A percentile compares a stretch with the other conserved stretches of the same genome.
Evolutionary conservation across 169 alveolate species (phyloP).

Genomic region (Plasmodium sp.): DNA sequence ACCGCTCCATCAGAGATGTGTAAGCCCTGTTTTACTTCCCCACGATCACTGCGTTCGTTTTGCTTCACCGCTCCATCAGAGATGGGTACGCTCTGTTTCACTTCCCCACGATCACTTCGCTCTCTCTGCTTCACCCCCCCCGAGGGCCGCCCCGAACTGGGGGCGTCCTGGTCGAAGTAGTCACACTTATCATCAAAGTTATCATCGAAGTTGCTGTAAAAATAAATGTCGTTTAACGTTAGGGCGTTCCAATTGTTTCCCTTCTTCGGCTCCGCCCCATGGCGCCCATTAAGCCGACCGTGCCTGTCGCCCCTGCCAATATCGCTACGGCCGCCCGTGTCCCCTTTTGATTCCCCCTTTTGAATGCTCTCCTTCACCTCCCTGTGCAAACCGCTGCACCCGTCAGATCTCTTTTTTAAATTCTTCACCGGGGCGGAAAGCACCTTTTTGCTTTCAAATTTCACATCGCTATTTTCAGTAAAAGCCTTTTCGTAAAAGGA

Average conservation of each 20-base stretch:
- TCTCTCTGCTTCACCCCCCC: not conserved
- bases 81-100: too few relatives aligned
- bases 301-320: not conserved
- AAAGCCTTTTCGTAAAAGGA: constrained; percentile 42
- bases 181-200: constrained; percentile 22
- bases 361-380: not conserved
- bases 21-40: too few relatives aligned
- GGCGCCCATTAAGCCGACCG: not conserved
- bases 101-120: not conserved
- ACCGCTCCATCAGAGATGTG: not conserved
- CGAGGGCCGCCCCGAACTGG: not conserved
- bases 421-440: not conserved
- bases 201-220: constrained; percentile 25
- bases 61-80: too few relatives aligned
- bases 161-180: not conserved
- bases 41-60: not conserved
- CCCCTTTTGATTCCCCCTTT: not conserved
- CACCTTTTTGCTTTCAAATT: constrained; percentile 51
- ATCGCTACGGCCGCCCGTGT: not conserved
- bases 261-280: not conserved
- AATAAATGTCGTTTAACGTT: constrained; percentile 26
- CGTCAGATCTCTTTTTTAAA: not conserved
- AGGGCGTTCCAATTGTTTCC: constrained; percentile 1
- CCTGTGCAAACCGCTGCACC: not conserved
- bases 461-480: constrained; percentile 26